phyloP scores from a whole-genome alignment of 345 rosid species.

The Eucalyptus pauciflora region DNA sequence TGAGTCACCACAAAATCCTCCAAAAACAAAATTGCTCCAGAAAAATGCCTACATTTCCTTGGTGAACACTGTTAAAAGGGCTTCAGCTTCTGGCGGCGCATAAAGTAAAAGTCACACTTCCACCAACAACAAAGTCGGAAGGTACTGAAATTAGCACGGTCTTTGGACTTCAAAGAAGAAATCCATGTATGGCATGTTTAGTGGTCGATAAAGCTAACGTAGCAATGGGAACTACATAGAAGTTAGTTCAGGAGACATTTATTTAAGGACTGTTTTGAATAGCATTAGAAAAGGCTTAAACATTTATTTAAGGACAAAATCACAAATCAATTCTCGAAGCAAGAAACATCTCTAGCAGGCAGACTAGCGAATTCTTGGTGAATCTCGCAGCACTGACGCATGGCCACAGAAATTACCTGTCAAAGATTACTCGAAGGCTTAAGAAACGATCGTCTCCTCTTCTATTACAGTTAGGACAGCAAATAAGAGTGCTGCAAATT shows the following conservation, averaged over 20 bases:
- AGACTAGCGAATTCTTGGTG: neutral
- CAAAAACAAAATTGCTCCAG: neutral
- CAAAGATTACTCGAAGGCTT: neutral
- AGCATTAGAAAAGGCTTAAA: neutral
- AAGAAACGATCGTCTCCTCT: neutral
- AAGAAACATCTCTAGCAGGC: neutral
- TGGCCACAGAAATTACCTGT: neutral
- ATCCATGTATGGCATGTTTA: neutral
- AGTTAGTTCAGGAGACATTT: neutral
- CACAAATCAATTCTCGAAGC: neutral
- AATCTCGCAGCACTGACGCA: neutral
- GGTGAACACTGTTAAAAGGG: neutral
- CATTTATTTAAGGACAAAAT: neutral
- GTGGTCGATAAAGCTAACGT: neutral
- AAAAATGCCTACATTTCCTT: neutral
- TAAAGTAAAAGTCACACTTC: neutral
- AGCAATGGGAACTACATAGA: neutral
- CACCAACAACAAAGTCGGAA: neutral
- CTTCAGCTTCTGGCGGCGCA: neutral
- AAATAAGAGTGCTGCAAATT: neutral
- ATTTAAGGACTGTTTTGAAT: neutral
- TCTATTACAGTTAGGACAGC: neutral
- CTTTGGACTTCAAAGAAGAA: neutral
- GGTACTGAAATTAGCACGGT: neutral
- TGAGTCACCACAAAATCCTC: neutral